A percentile compares a stretch with the other conserved stretches of the same genome.
Conservation (phyloP, 805 yeast genomes). For the Naumovozyma baii region DNA sequence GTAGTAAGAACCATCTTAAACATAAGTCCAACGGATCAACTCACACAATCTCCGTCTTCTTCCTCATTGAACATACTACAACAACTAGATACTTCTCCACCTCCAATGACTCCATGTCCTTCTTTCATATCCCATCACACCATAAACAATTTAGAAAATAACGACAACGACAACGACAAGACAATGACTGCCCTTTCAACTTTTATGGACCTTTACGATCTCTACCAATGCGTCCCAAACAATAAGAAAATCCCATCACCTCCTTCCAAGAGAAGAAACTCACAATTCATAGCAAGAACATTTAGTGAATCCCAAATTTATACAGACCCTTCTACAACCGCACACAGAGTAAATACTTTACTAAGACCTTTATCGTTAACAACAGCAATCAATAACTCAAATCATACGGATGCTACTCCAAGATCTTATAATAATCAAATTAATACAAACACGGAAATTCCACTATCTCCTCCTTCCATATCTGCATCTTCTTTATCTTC, state of each 20-base stretch:
- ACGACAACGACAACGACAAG: slow-evolving; percentile 1
- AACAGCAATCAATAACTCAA: neutral
- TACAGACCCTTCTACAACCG: too few relatives aligned
- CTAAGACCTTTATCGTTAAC: neutral
- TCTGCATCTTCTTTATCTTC: neutral
- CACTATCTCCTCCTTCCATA: neutral
- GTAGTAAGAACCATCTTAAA: neutral
- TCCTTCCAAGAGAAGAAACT: neutral
- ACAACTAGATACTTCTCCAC: neutral
- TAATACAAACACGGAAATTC: neutral
- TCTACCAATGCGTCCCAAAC: slow-evolving; percentile 10
- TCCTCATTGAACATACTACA: neutral
- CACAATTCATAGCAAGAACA: slow-evolving; percentile 1
- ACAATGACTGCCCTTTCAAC: slow-evolving; percentile 2
- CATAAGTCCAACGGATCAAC: neutral
- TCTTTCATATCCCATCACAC: too few relatives aligned
- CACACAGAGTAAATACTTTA: neutral
- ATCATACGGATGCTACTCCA: neutral
- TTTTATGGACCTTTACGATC: slow-evolving; percentile 10
- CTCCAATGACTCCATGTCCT: neutral
- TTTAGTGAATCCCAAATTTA: slow-evolving; percentile 5
- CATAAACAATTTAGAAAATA: too few relatives aligned
- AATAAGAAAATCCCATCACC: too few relatives aligned
- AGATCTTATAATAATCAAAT: neutral
- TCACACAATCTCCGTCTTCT: neutral